Evolutionary conservation across 306 rosid species (phyloP).

Genomic region (Inga laurina): DNA sequence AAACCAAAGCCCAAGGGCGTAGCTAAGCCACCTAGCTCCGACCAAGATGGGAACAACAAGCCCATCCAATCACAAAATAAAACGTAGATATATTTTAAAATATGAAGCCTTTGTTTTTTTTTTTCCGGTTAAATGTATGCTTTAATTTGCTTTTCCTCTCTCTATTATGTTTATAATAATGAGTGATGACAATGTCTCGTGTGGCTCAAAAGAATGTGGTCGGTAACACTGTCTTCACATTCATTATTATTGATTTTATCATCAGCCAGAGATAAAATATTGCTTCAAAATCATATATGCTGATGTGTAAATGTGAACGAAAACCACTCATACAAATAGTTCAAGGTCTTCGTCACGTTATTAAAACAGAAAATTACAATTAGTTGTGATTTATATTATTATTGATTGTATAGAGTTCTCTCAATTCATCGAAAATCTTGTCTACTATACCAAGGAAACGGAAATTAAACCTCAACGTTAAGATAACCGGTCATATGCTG

Average conservation of each 20-base stretch:
- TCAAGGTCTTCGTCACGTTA: too few relatives aligned
- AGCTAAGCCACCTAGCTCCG: not conserved
- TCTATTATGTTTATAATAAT: not conserved
- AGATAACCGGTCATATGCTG: too few relatives aligned
- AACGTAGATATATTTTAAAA: not conserved
- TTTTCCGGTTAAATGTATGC: not conserved
- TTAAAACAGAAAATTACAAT: too few relatives aligned
- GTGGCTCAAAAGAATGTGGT: constrained; percentile 3
- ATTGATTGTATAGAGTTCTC: too few relatives aligned
- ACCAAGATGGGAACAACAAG: not conserved
- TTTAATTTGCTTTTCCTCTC: not conserved
- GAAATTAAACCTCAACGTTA: too few relatives aligned
- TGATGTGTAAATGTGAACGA: not conserved
- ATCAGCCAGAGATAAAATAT: too few relatives aligned
- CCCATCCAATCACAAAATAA: constrained; percentile 42
- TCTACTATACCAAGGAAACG: too few relatives aligned
- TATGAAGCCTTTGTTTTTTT: not conserved
- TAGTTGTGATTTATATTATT: too few relatives aligned
- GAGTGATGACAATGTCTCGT: not conserved
- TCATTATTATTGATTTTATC: too few relatives aligned
- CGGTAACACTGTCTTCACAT: not conserved
- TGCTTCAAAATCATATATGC: too few relatives aligned
- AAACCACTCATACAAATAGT: too few relatives aligned
- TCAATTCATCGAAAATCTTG: too few relatives aligned
- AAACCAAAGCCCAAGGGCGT: constrained; percentile 14